Evolutionary conservation across 129 eudicot genomes (phyloP).

Genomic region (Arctium minus): DNA sequence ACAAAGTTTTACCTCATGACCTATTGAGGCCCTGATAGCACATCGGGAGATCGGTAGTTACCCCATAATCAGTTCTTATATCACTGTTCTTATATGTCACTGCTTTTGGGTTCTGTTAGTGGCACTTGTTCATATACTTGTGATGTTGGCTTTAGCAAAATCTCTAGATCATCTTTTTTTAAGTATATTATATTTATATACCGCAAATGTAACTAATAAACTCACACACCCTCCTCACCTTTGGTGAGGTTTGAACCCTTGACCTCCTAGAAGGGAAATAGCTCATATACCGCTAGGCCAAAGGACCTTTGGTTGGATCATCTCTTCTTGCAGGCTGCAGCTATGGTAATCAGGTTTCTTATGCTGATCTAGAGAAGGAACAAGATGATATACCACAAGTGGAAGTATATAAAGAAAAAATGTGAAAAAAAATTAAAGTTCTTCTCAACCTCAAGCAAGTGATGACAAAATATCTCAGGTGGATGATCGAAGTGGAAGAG

Average conservation of each 20-base stretch:
- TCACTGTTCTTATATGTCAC: neutral
- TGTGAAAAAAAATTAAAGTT: constrained; percentile 22
- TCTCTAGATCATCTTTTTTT: constrained; percentile 91
- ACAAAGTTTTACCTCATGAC: constrained; percentile 97
- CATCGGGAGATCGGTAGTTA: constrained; percentile 91
- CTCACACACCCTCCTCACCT: no score
- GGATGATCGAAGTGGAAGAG: constrained; percentile 78
- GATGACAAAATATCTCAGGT: constrained; percentile 56
- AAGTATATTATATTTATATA: no score
- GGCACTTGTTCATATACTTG: constrained; percentile 8
- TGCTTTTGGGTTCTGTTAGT: neutral
- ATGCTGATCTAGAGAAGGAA: constrained; percentile 47
- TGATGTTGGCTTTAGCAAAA: constrained; percentile 42
- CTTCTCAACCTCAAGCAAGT: constrained; percentile 44
- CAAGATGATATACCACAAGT: constrained; percentile 58
- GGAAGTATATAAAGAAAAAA: constrained; percentile 44
- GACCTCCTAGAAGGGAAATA: no score
- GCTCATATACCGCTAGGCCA: no score
- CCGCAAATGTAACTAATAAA: no score
- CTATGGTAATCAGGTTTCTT: constrained; percentile 64
- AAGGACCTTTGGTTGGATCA: no score
- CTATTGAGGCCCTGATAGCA: constrained; percentile 96
- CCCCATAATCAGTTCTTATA: neutral
- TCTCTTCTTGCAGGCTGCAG: no score
- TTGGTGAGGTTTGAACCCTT: no score